These are phyloP conservation scores for Curvularia verruculosa DNA, from an alignment of 2,329 filamentous ascomycete species.

Conservation along the genomic window DNA sequence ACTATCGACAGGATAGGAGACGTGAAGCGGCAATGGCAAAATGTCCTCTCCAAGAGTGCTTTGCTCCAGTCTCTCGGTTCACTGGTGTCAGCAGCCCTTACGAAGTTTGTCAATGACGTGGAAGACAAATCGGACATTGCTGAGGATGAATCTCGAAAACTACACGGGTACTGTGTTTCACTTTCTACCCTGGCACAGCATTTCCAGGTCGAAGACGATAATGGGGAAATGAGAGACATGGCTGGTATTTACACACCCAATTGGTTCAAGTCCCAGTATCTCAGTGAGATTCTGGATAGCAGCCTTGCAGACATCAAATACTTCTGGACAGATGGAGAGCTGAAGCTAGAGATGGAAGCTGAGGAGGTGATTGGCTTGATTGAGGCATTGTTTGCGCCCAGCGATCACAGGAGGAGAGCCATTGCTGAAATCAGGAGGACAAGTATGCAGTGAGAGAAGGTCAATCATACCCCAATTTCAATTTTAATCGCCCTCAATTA, in stretches of 20 bases:
- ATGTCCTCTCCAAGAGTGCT: constrained; percentile 64
- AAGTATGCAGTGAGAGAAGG: constrained; percentile 24
- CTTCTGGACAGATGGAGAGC: constrained; percentile 68
- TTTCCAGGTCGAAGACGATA: constrained; percentile 57
- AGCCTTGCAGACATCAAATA: constrained; percentile 69
- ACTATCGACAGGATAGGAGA: constrained; percentile 63
- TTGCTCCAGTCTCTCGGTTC: constrained; percentile 67
- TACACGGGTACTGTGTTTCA: constrained; percentile 63
- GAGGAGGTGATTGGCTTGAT: constrained; percentile 69
- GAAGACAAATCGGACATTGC: constrained; percentile 69
- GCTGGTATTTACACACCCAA: constrained; percentile 66
- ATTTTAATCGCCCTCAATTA: neutral
- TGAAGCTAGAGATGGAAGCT: constrained; percentile 65
- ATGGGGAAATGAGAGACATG: constrained; percentile 56
- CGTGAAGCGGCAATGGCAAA: constrained; percentile 63
- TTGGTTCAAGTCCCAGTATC: constrained; percentile 70
- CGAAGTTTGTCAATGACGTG: constrained; percentile 66
- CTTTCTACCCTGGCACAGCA: constrained; percentile 63
- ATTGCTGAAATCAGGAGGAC: constrained; percentile 60
- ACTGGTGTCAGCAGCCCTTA: constrained; percentile 62
- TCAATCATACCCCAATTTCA: neutral
- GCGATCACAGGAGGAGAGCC: constrained; percentile 62
- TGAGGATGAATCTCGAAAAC: constrained; percentile 64
- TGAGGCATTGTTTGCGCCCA: constrained; percentile 68
- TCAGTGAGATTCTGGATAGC: constrained; percentile 67